Evolutionary conservation across 108 stramenopile genomes (phyloP).

Genomic region (Fragilariopsis cylindrus): DNA sequence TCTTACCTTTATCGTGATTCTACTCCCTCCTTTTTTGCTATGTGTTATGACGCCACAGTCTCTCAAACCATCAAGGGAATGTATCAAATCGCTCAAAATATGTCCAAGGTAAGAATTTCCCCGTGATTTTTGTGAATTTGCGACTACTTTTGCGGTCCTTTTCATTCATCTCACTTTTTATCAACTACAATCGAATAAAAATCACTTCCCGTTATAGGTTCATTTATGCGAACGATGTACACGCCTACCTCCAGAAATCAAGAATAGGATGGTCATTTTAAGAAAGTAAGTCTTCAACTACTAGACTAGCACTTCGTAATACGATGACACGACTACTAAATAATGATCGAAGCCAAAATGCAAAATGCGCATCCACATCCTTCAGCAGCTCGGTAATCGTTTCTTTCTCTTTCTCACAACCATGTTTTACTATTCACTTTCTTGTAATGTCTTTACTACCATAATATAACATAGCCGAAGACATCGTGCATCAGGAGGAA

Average conservation of each 20-base stretch:
- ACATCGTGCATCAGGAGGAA: slow-evolving; percentile 15
- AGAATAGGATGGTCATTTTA: background rate
- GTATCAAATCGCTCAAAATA: slow-evolving; percentile 18
- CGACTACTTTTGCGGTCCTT: no score
- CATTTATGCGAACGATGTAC: slow-evolving; percentile 13
- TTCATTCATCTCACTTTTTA: no score
- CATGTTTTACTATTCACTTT: background rate
- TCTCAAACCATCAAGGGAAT: slow-evolving; percentile 17
- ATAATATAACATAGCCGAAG: background rate
- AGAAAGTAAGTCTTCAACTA: background rate
- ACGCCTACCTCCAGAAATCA: slow-evolving; percentile 9
- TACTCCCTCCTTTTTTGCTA: background rate
- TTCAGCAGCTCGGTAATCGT: no score
- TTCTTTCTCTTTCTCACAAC: background rate
- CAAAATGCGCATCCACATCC: no score
- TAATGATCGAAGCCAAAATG: no score
- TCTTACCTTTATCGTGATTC: background rate
- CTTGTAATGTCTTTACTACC: background rate
- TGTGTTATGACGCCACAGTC: background rate
- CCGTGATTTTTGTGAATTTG: no score
- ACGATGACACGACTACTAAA: no score
- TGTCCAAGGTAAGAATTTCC: background rate
- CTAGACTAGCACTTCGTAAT: no score
- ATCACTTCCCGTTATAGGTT: background rate
- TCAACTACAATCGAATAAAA: no score